These are phyloP conservation scores for Chytriomyces confervae DNA, from an alignment of 192 early-diverging fungal genomes.

Conservation along the genomic window DNA sequence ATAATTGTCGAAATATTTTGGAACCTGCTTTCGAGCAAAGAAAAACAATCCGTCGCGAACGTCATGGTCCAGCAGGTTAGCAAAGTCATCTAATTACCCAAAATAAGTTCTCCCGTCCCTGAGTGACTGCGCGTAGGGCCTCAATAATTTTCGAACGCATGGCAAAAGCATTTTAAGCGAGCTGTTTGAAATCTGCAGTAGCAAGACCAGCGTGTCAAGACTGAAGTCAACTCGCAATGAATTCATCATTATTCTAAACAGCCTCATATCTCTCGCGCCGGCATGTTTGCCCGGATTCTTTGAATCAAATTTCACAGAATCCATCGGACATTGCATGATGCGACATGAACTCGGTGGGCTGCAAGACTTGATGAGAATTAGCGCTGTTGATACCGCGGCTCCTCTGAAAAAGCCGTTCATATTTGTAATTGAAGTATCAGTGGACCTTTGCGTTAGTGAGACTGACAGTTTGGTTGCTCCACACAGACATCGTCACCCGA, in stretches of 20 bases:
- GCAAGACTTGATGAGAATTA: constrained; percentile 11
- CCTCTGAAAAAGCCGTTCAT: constrained; percentile 6
- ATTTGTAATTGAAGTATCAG: constrained; percentile 6
- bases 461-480: neutral
- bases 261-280: constrained; percentile 1
- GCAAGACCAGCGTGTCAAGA: neutral
- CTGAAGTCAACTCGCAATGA: constrained; percentile 12
- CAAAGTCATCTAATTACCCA: neutral
- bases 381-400: neutral
- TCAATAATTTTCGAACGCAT: too few relatives aligned
- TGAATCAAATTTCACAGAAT: constrained; percentile 18
- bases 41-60: constrained; percentile 10
- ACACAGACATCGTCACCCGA: constrained; percentile 8
- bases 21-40: constrained; percentile 31
- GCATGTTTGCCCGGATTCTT: neutral
- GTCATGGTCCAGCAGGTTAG: constrained; percentile 6
- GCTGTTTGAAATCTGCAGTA: neutral
- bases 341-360: constrained; percentile 28
- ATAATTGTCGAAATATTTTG: constrained; percentile 24
- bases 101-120: neutral
- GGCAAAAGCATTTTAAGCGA: too few relatives aligned
- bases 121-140: too few relatives aligned
- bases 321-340: constrained; percentile 23
- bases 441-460: neutral
- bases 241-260: constrained; percentile 3